Conservation (phyloP, 129 eudicot genomes). For the Pseudognaphalium luteoalbum region DNA sequence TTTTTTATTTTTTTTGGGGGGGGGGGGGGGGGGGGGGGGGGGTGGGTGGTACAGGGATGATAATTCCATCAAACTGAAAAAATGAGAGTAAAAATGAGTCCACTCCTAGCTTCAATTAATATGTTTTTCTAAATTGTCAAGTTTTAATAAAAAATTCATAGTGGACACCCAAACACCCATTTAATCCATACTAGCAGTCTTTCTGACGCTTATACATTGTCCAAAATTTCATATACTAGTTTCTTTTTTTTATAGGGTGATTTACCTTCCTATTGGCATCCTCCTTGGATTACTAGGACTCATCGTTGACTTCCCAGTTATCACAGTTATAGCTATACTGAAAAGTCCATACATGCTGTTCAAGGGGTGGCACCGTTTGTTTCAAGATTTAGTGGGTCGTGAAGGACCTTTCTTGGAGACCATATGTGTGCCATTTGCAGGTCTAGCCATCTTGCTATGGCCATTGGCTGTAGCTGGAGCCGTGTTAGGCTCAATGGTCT, state of each 20-base stretch:
- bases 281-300: slow-evolving; percentile 60
- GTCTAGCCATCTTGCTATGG: slow-evolving; percentile 92
- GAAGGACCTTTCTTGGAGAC: slow-evolving; percentile 97
- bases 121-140: not conserved
- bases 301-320: slow-evolving; percentile 66
- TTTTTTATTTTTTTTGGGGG: no score
- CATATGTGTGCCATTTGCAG: slow-evolving; percentile 93
- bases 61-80: no score
- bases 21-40: no score
- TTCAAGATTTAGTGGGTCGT: slow-evolving; percentile 89
- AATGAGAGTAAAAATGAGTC: not conserved
- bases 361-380: slow-evolving; percentile 88
- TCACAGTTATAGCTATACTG: slow-evolving; percentile 58
- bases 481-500: slow-evolving; percentile 64
- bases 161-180: not conserved
- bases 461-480: slow-evolving; percentile 95
- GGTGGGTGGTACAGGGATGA: no score
- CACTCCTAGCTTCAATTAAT: not conserved
- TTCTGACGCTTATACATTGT: not conserved
- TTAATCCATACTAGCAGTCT: not conserved
- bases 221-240: not conserved
- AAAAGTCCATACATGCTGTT: slow-evolving; percentile 91
- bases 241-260: slow-evolving; percentile 43
- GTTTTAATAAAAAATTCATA: not conserved
- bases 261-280: slow-evolving; percentile 56